Evolutionary conservation across 371 early-diverging fungal genomes (phyloP), one percentile per base, ranked within the genome.

Genomic region (Apophysomyces ossiformis): DNA sequence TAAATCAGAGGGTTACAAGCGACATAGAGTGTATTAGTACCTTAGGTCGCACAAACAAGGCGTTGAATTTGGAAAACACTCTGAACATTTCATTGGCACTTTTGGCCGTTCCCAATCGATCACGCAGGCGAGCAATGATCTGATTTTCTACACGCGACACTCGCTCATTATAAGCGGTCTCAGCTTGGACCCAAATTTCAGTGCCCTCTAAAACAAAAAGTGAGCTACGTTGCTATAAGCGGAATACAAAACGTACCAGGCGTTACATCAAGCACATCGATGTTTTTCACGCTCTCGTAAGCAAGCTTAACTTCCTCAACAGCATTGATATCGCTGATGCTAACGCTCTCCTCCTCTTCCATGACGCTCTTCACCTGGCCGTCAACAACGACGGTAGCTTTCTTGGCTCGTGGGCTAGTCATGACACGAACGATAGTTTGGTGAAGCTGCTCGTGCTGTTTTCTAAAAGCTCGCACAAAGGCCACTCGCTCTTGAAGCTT

Each of bases 61-160:
- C 97, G 73, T 99, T 98, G 88, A 98, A 99, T 74, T 98, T 98
- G 37, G 95, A 95, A 72, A 99, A 99, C 6, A 98, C 96, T 32
- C 98, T 89, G 83, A 99, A 98, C 99, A 99, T 99, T 74, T 99
- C 99, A 61, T 93, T 94, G 4, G 99, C 98, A 68, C 94, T 99
- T 77, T 94, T 95, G 60, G 96, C 95, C 5, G 93, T 93, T 39
- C 94, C 97, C 57, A 99, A 86, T 38, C 95, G 87, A 79, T 97
- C 97, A 26, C 98, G 90, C 44, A 99, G 87, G 18, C 92, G 88
- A 9, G 93, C 89, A 68, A 99, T 98, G 69, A 99, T 97, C 73
- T 96, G 96, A 78, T 96, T 96, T 74, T 99, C 99, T 4, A 99
- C 96, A 9, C 95, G 87, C 16, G 96, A 86, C 18, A 99, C 95